Evolutionary conservation across 2,329 filamentous ascomycete genomes (phyloP), one percentile per base, ranked within the genome.

Genomic region (Claviceps digitariae): DNA sequence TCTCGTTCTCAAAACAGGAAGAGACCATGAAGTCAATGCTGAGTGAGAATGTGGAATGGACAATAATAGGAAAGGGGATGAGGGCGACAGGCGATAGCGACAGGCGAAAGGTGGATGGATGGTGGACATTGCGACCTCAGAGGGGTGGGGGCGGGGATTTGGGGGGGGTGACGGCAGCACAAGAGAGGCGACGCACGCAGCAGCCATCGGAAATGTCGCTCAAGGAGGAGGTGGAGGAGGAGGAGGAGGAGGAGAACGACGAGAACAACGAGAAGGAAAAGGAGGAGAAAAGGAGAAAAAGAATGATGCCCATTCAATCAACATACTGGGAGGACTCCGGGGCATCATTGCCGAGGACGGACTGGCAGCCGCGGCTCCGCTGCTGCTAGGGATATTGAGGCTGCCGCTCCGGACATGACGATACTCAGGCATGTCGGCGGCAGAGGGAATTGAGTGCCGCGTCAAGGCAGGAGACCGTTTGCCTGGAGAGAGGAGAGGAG

Each of bases 361-460:
- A 57, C 59, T 56, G 45, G 56, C 62, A 29, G 60, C 58, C 52
- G 50, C 59, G 53, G 50, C 59, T 34, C 54, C 61, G 41, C 59
- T 57, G 54, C 60, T 63, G 61, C 58, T 64, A 56, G 72, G 68
- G 55, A 77, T 76, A 63, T 73, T 79, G 65, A 80, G 72, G 66
- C 79, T 82, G 61, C 76, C 73, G 63, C 74, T 75, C 62, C 79
- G 77, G 65, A 73, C 67, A 67, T 82, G 79, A 64, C 77, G 74
- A 67, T 72, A 76, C 57, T 79, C 76, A 62, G 74, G 69, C 69
- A 76, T 73, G 27, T 4, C 27, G 59, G 59, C 61, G 57, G 54
- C 53, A 51, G 55, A 49, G 36, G 54, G 54, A 36, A 56, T 52
- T 29, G 54, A 52, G 34, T 50, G 54, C 54, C 54, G 52, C 45